Conservation (phyloP, 768 basidiomycete species). For the Boletus pseudo-olivaceus region DNA sequence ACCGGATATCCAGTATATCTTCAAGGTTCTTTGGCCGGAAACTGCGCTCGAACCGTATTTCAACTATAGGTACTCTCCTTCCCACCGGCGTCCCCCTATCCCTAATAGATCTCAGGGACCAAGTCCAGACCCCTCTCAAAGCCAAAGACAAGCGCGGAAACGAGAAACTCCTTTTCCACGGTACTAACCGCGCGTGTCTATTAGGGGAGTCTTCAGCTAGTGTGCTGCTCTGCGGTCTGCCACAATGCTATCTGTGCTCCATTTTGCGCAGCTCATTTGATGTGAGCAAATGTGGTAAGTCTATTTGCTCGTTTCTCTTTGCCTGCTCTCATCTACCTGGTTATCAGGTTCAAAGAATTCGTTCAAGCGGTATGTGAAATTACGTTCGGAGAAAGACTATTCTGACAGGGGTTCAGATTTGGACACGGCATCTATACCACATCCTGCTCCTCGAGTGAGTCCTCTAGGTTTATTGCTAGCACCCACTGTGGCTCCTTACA, state of each 20-base stretch:
- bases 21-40: conserved; percentile 48
- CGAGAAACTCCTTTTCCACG: conserved; percentile 64
- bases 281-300: conserved; percentile 53
- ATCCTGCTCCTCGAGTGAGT: conserved; percentile 61
- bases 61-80: conserved; percentile 41
- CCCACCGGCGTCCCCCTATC: conserved; percentile 14
- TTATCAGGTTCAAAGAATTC: conserved; percentile 49
- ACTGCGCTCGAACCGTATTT: conserved; percentile 42
- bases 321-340: conserved; percentile 6
- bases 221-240: conserved; percentile 45
- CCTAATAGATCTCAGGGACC: conserved; percentile 15
- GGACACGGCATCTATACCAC: conserved; percentile 70
- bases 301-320: background rate
- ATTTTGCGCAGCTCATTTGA: conserved; percentile 61
- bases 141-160: conserved; percentile 36
- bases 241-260: conserved; percentile 53
- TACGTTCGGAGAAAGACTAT: background rate
- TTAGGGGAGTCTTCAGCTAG: conserved; percentile 51
- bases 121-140: conserved; percentile 26
- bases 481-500: background rate
- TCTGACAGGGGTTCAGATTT: conserved; percentile 40
- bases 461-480: background rate
- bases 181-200: conserved; percentile 57
- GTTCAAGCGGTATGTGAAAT: conserved; percentile 42
- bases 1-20: conserved; percentile 48